A percentile compares a stretch with the other conserved stretches of the same genome.
phyloP scores from a whole-genome alignment of 2,329 filamentous ascomycete genomes.

The Aspergillus unguis region DNA sequence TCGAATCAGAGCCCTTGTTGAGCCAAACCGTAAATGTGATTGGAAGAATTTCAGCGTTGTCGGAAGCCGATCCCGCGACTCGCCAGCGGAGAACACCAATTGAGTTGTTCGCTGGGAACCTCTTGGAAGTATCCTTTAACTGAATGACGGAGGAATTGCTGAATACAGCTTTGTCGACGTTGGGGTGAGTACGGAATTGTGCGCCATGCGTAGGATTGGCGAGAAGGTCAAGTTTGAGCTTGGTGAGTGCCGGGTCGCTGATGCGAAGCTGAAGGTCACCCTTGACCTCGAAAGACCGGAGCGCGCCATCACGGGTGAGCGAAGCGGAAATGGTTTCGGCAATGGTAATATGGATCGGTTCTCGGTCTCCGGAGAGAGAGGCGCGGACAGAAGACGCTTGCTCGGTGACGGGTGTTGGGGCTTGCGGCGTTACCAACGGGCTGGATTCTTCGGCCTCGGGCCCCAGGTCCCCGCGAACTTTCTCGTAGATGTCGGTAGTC shows the following conservation, averaged over 20 bases:
- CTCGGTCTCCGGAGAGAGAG: constrained; percentile 69
- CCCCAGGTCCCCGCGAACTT: constrained; percentile 88
- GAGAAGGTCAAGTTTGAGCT: constrained; percentile 79
- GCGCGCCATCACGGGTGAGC: constrained; percentile 78
- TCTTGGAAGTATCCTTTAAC: constrained; percentile 79
- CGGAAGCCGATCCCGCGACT: constrained; percentile 69
- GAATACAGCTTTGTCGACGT: constrained; percentile 88
- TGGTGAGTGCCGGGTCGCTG: constrained; percentile 81
- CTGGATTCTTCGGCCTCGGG: constrained; percentile 70
- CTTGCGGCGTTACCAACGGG: constrained; percentile 64
- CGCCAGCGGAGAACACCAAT: constrained; percentile 94
- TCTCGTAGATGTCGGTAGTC: constrained; percentile 94
- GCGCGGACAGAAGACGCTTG: constrained; percentile 54
- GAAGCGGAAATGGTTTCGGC: constrained; percentile 88
- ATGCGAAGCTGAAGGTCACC: constrained; percentile 91
- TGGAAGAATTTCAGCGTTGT: constrained; percentile 76
- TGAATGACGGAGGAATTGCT: constrained; percentile 79
- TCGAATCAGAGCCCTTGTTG: constrained; percentile 78
- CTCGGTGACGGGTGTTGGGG: constrained; percentile 53
- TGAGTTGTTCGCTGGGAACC: constrained; percentile 91
- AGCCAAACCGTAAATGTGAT: constrained; percentile 98
- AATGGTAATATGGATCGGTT: constrained; percentile 83
- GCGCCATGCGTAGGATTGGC: constrained; percentile 76
- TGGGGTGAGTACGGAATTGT: constrained; percentile 93
- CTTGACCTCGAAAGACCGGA: constrained; percentile 84